Conservation (phyloP, 1,139 yeast genomes). For the Saccharomycopsis hybrid region DNA sequence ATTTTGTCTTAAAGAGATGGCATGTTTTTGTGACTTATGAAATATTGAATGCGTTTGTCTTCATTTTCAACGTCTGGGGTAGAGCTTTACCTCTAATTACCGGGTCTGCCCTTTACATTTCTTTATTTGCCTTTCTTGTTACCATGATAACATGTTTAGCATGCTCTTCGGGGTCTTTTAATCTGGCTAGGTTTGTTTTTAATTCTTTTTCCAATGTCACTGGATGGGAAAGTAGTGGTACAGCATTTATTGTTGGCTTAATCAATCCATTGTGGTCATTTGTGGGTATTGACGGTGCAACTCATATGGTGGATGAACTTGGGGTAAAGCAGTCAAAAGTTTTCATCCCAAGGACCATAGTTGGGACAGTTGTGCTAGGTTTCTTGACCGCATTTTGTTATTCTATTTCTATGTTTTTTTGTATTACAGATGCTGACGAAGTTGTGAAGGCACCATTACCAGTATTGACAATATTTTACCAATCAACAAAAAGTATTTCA, state of each 20-base stretch:
- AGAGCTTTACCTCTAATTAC: constrained; percentile 49
- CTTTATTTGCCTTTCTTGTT: constrained; percentile 46
- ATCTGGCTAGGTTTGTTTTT: constrained; percentile 54
- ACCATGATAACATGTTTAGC: constrained; percentile 53
- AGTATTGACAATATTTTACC: constrained; percentile 54
- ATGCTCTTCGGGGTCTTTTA: constrained; percentile 49
- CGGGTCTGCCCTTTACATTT: constrained; percentile 46
- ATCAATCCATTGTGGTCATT: constrained; percentile 68
- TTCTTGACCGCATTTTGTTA: constrained; percentile 55
- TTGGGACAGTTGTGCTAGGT: constrained; percentile 63
- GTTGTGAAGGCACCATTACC: constrained; percentile 47
- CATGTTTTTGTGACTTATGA: constrained; percentile 52
- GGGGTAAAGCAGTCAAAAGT: constrained; percentile 41
- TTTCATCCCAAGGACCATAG: constrained; percentile 55
- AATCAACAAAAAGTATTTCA: constrained; percentile 46
- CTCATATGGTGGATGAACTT: constrained; percentile 67
- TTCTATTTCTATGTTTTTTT: constrained; percentile 57
- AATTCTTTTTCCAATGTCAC: constrained; percentile 54
- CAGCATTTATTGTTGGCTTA: constrained; percentile 60
- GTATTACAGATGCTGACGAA: constrained; percentile 43
- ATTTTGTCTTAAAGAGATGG: constrained; percentile 45
- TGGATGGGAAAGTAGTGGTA: constrained; percentile 55
- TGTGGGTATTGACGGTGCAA: constrained; percentile 63
- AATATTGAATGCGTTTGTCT: constrained; percentile 36
- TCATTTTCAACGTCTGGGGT: constrained; percentile 52